A percentile compares a stretch with the other conserved stretches of the same genome.
These are phyloP conservation scores for Epichloe sibirici DNA, from an alignment of 2,329 filamentous ascomycete species.

Conservation along the genomic window DNA sequence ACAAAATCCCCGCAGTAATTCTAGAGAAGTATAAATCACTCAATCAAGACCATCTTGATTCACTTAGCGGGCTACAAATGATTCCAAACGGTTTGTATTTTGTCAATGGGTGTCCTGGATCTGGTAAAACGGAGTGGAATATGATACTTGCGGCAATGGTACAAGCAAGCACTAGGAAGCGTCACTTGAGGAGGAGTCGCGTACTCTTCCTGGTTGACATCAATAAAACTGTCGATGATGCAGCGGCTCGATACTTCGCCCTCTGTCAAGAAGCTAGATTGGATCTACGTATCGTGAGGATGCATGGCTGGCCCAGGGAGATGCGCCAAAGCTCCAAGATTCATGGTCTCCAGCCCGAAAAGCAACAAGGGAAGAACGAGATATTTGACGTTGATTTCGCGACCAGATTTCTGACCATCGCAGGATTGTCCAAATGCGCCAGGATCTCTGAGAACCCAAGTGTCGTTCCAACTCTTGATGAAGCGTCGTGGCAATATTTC, in stretches of 20 bases:
- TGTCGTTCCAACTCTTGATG: slow-evolving; percentile 28
- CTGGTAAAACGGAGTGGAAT: slow-evolving; percentile 36
- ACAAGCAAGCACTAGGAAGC: slow-evolving; percentile 16
- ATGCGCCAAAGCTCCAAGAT: slow-evolving; percentile 19
- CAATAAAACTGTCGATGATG: slow-evolving; percentile 34
- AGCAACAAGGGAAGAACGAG: neutral
- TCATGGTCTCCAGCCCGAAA: slow-evolving; percentile 8
- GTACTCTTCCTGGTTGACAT: slow-evolving; percentile 35
- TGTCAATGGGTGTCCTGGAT: slow-evolving; percentile 33
- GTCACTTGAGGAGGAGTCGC: slow-evolving; percentile 15
- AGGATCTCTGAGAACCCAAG: slow-evolving; percentile 8
- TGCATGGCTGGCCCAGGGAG: slow-evolving; percentile 29
- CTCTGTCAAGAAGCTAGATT: slow-evolving; percentile 25
- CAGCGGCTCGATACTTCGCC: slow-evolving; percentile 27
- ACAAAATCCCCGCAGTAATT: slow-evolving; percentile 15
- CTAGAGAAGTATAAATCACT: slow-evolving; percentile 20
- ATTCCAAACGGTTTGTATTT: slow-evolving; percentile 32
- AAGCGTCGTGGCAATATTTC: slow-evolving; percentile 30
- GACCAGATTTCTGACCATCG: slow-evolving; percentile 20
- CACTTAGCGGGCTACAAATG: slow-evolving; percentile 20
- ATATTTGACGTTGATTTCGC: slow-evolving; percentile 19
- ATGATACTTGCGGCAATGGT: slow-evolving; percentile 28
- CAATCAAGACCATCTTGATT: slow-evolving; percentile 25
- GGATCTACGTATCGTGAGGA: slow-evolving; percentile 22
- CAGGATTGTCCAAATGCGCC: slow-evolving; percentile 11